Conservation (phyloP, 345 rosid species). For the Psidium guajava region DNA sequence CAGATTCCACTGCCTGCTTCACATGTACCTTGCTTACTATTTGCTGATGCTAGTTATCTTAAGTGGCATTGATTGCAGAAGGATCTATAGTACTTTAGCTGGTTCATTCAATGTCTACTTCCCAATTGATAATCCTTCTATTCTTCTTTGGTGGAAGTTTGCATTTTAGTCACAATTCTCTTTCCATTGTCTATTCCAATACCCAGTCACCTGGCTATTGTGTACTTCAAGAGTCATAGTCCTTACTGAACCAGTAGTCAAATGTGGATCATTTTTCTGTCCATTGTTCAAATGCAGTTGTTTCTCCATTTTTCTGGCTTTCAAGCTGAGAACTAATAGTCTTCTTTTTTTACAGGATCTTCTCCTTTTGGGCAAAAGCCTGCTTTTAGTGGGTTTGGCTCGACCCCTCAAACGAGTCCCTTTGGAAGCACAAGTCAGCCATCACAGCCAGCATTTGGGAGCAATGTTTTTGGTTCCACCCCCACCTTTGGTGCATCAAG, state of each 20-base stretch:
- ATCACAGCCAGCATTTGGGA: constrained; percentile 41
- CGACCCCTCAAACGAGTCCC: constrained; percentile 20
- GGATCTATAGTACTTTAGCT: not conserved
- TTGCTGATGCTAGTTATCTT: not conserved
- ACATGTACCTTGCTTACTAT: not conserved
- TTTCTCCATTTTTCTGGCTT: not conserved
- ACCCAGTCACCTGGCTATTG: not conserved
- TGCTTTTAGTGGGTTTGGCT: constrained; percentile 67
- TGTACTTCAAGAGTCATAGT: not conserved
- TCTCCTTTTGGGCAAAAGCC: constrained; percentile 71
- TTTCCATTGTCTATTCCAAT: not conserved
- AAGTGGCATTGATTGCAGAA: not conserved
- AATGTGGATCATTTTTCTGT: not conserved
- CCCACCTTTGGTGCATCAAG: constrained; percentile 57
- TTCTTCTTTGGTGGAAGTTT: not conserved
- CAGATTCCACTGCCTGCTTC: not conserved
- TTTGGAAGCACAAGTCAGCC: constrained; percentile 18
- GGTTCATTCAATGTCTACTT: not conserved
- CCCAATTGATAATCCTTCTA: not conserved
- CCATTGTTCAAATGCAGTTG: not conserved
- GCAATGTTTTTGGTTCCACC: constrained; percentile 42
- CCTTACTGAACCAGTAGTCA: not conserved
- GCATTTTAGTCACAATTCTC: not conserved
- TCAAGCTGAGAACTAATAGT: not conserved
- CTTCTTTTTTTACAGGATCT: constrained; percentile 24